Evolutionary conservation across 768 basidiomycete species (phyloP).

Genomic region (Mrakia frigida): DNA sequence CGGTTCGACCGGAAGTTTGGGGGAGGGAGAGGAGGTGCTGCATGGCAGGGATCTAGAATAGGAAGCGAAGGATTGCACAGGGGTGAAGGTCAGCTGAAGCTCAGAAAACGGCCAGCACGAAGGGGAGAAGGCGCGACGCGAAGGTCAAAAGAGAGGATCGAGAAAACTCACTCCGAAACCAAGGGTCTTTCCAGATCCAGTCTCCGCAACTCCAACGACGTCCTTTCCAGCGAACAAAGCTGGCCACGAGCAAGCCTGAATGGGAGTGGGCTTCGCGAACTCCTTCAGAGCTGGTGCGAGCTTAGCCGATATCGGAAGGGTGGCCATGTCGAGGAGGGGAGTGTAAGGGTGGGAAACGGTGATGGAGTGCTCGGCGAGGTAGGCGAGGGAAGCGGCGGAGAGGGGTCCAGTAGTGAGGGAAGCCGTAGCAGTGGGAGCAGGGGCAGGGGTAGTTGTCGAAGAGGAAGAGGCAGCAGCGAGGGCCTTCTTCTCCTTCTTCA

Average conservation of each 20-base stretch:
- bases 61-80: neutral
- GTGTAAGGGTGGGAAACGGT: slow-evolving; percentile 57
- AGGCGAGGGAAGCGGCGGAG: slow-evolving; percentile 43
- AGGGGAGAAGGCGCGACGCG: neutral
- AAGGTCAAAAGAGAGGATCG: neutral
- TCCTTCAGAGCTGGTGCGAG: slow-evolving; percentile 60
- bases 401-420: slow-evolving; percentile 34
- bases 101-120: too few relatives aligned
- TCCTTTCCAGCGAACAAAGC: slow-evolving; percentile 67
- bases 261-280: slow-evolving; percentile 86
- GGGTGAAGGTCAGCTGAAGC: neutral
- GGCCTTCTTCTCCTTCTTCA: slow-evolving; percentile 38
- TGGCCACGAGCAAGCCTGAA: slow-evolving; percentile 94
- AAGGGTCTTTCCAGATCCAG: slow-evolving; percentile 87
- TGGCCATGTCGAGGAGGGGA: slow-evolving; percentile 70
- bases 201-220: slow-evolving; percentile 94
- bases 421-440: slow-evolving; percentile 25
- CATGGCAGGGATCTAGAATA: slow-evolving; percentile 57
- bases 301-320: slow-evolving; percentile 61
- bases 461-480: slow-evolving; percentile 31
- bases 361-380: slow-evolving; percentile 66
- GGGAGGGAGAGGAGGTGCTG: slow-evolving; percentile 52
- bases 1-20: slow-evolving; percentile 40
- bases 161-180: slow-evolving; percentile 71
- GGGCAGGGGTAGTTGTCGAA: slow-evolving; percentile 11